These are phyloP conservation scores for Oidium heveae DNA, from an alignment of 2,329 filamentous ascomycete species.

Conservation along the genomic window DNA sequence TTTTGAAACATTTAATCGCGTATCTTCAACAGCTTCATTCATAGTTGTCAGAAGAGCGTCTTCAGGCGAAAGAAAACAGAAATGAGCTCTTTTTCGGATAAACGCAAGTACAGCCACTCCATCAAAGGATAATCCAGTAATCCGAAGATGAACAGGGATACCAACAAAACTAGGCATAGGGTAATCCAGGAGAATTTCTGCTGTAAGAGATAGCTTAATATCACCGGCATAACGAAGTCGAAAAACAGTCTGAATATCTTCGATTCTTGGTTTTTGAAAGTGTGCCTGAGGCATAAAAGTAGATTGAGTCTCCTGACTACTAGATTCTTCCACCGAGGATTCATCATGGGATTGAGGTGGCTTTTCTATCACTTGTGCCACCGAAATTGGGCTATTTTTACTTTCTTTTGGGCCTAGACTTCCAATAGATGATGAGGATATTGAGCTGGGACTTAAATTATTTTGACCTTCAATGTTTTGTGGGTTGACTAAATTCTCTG, in stretches of 20 bases:
- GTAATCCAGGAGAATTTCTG: constrained; percentile 89
- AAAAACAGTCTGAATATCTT: constrained; percentile 83
- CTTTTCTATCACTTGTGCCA: constrained; percentile 25
- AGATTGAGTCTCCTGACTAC: constrained; percentile 12
- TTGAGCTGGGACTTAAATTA: constrained; percentile 11
- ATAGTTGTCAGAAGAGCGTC: constrained; percentile 53
- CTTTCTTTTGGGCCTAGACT: constrained; percentile 24
- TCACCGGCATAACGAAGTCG: constrained; percentile 76
- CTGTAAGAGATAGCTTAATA: constrained; percentile 66
- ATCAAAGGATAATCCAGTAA: constrained; percentile 86
- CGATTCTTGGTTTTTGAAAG: constrained; percentile 47
- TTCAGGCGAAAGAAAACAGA: constrained; percentile 82
- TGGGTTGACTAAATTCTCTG: constrained; percentile 6
- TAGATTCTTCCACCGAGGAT: constrained; percentile 11
- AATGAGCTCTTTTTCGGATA: constrained; percentile 70
- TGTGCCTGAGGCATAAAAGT: constrained; percentile 20
- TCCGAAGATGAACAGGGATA: constrained; percentile 80
- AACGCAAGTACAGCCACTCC: constrained; percentile 81
- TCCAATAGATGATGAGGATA: constrained; percentile 15
- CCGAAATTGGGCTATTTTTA: constrained; percentile 35
- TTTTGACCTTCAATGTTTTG: constrained; percentile 8
- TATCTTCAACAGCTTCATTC: constrained; percentile 8
- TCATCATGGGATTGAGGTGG: constrained; percentile 32
- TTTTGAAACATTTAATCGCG: constrained; percentile 14
- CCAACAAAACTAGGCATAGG: constrained; percentile 97